Evolutionary conservation across 2,329 filamentous ascomycete species (phyloP).

Genomic region (Pseudogymnoascus sp.): DNA sequence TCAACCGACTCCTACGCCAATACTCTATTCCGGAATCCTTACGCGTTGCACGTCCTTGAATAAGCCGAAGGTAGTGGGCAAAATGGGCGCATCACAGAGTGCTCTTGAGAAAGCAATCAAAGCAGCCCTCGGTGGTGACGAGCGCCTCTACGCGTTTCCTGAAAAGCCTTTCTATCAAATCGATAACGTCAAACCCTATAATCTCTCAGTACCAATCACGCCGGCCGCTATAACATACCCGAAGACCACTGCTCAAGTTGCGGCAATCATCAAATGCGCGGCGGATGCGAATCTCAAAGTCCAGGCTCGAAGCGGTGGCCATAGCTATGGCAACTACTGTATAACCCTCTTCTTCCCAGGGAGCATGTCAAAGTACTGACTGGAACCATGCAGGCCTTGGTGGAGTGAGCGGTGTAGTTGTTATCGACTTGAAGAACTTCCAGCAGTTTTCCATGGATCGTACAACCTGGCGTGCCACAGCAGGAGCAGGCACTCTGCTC

Average conservation of each 20-base stretch:
- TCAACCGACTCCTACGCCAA: background rate
- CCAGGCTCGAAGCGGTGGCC: conserved; percentile 45
- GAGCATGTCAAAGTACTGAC: background rate
- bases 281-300: conserved; percentile 37
- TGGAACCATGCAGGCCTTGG: conserved; percentile 33
- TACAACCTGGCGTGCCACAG: conserved; percentile 45
- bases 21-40: background rate
- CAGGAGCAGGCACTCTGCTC: conserved; percentile 48
- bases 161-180: conserved; percentile 16
- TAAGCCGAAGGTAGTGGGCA: background rate
- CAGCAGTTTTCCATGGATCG: conserved; percentile 47
- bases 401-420: conserved; percentile 43
- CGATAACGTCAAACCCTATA: conserved; percentile 19
- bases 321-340: conserved; percentile 45
- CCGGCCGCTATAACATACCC: conserved; percentile 22
- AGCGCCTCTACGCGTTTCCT: conserved; percentile 17
- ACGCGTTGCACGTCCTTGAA: background rate
- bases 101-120: background rate
- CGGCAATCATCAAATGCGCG: conserved; percentile 41
- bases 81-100: background rate
- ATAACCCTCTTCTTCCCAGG: background rate
- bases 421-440: conserved; percentile 49
- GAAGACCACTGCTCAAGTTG: conserved; percentile 30
- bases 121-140: conserved; percentile 15
- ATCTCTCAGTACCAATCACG: conserved; percentile 15